Base-by-base conservation (phyloP, 306 rosid genomes). In the Sicyos edulis region DNA sequence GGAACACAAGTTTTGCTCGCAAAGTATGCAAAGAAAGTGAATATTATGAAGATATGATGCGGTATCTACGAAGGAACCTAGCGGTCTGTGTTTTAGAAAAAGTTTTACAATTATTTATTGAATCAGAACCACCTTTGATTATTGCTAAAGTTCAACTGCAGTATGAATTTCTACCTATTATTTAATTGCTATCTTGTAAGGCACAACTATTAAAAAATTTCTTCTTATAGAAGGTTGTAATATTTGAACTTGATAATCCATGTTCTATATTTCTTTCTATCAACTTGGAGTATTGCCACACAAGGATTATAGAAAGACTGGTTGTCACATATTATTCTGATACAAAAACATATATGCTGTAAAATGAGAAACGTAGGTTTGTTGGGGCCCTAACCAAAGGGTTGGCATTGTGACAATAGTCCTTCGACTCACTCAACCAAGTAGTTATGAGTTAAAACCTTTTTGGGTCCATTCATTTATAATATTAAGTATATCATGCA, bases 1-100 rank as follows among this genome's bases (percentile, higher is more conserved):
- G 97, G 98, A 82, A 78, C 79, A 82, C 80, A 54, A 88, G 88
- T 80, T 92, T 86, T 80, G 96, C 89, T 76, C 81, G 83, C 70
- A 85, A 83, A 84, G 81, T 90, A 76, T 85, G 89, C 78, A 90
- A 84, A 84, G 98, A 92, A 84, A 76, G 87, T 72, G 98, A 88
- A 78, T 92, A 85, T 73, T 92, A 90, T 79, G 98, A 92, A 49
- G 89, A 88, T 54, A 84, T 92, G 96, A 86, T 92, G 89, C 89
- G 87, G 45, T 92, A 90, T 83, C 80, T 90, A 81, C 87, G 88
- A 73, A 92, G 78, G 88, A 88, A 88, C 79, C 82, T 92, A 70
- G 96, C 98, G 80, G 98, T 88, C 81, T n/a, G 96, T 81, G 67
- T 34, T 74, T 32, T 75, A 45, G 72, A 51, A 47, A 78, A 74